Evolutionary conservation across 768 basidiomycete genomes (phyloP).

Genomic region (Agaricus subrufescens): DNA sequence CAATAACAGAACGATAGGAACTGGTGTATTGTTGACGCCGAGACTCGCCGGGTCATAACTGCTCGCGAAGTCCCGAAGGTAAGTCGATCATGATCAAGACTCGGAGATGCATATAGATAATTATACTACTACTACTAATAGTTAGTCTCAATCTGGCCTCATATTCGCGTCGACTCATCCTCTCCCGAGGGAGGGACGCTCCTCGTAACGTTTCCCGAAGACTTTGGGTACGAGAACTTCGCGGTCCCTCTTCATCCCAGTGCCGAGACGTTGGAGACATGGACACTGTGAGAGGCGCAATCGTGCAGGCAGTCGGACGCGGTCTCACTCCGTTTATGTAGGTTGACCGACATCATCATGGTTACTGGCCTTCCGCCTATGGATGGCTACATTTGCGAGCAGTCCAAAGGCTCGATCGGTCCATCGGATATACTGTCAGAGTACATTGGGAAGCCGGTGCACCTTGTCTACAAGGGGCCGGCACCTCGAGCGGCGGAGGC

Average conservation of each 20-base stretch:
- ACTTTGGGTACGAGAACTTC: constrained; percentile 53
- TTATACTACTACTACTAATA: constrained; percentile 17
- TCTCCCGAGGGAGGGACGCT: constrained; percentile 45
- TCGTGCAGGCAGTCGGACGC: neutral
- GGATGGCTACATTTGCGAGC: constrained; percentile 65
- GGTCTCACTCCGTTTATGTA: constrained; percentile 18
- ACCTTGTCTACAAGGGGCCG: constrained; percentile 66
- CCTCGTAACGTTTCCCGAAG: constrained; percentile 54
- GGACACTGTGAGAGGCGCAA: constrained; percentile 47
- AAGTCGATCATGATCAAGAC: constrained; percentile 5
- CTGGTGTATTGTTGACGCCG: constrained; percentile 65
- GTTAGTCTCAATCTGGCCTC: constrained; percentile 67
- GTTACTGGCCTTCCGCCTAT: constrained; percentile 38
- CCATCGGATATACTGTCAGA: constrained; percentile 54
- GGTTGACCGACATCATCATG: constrained; percentile 49
- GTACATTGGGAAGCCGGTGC: constrained; percentile 57
- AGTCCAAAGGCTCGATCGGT: constrained; percentile 29
- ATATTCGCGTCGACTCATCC: constrained; percentile 40
- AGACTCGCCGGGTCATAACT: constrained; percentile 52
- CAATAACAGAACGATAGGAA: constrained; percentile 60
- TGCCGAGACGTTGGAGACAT: constrained; percentile 39
- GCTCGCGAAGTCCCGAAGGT: constrained; percentile 64
- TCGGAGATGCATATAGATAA: neutral
- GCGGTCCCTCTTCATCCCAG: constrained; percentile 54
- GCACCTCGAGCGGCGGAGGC: constrained; percentile 44